A percentile compares a stretch with the other conserved stretches of the same genome.
Evolutionary conservation across 2,329 filamentous ascomycete species (phyloP).

Genomic region (Dendryphion nanum): DNA sequence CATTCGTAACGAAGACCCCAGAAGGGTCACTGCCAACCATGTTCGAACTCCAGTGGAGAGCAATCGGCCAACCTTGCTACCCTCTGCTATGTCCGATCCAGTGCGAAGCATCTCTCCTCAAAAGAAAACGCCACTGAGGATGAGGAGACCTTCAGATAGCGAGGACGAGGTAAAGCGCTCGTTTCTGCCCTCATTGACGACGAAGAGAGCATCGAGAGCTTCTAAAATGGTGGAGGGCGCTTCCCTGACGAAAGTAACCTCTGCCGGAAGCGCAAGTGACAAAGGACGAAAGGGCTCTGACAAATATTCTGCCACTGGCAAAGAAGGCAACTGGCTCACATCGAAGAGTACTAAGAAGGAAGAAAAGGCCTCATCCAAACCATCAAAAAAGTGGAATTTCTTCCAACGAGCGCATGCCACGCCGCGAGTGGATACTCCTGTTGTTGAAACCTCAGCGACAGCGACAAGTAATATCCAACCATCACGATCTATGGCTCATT

Average conservation of each 20-base stretch:
- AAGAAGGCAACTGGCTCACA: slow-evolving; percentile 41
- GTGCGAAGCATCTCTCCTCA: slow-evolving; percentile 28
- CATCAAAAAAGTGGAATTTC: slow-evolving; percentile 56
- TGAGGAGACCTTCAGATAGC: slow-evolving; percentile 35
- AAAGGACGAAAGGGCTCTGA: too few relatives aligned
- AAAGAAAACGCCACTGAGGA: slow-evolving; percentile 26
- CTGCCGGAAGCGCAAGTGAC: slow-evolving; percentile 12
- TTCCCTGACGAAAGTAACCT: slow-evolving; percentile 11
- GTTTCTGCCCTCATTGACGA: slow-evolving; percentile 29
- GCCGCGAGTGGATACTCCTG: slow-evolving; percentile 34
- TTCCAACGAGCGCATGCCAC: slow-evolving; percentile 52
- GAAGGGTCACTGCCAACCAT: slow-evolving; percentile 18
- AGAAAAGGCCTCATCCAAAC: slow-evolving; percentile 32
- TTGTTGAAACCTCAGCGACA: slow-evolving; percentile 31
- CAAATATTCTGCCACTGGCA: slow-evolving; percentile 28
- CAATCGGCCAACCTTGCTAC: slow-evolving; percentile 28
- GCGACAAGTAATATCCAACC: slow-evolving; percentile 32
- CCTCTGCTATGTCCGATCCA: slow-evolving; percentile 39
- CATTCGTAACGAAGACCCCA: slow-evolving; percentile 12
- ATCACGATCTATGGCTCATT: slow-evolving; percentile 54
- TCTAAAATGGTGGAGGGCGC: slow-evolving; percentile 22
- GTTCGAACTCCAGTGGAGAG: slow-evolving; percentile 17
- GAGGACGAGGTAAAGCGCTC: slow-evolving; percentile 36
- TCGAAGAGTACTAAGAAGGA: slow-evolving; percentile 14
- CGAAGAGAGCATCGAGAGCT: slow-evolving; percentile 26